These are phyloP conservation scores for Limtongozyma cylindracea DNA, from an alignment of 805 yeast genomes.

Conservation along the genomic window DNA sequence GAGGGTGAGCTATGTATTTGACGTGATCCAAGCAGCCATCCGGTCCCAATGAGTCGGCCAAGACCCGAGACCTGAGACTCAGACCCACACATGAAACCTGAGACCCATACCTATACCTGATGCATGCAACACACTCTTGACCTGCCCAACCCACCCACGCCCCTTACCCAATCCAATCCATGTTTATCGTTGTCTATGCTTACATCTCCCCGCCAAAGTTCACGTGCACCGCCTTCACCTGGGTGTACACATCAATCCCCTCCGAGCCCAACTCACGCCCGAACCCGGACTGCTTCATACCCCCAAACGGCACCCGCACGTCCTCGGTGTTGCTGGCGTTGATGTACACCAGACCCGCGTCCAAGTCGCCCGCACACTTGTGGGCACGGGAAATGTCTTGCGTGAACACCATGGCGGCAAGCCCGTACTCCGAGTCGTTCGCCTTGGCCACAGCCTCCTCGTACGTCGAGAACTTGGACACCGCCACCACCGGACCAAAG, in stretches of 20 bases:
- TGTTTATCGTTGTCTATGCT: too few species aligned
- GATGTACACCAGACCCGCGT: slow-evolving; percentile 82
- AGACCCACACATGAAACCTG: too few species aligned
- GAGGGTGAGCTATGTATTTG: too few species aligned
- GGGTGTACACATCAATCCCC: slow-evolving; percentile 68
- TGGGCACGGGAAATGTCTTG: slow-evolving; percentile 48
- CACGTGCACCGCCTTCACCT: slow-evolving; percentile 62
- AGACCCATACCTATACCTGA: too few species aligned
- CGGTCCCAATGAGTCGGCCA: too few species aligned
- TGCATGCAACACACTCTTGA: too few species aligned
- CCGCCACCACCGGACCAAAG: slow-evolving; percentile 83
- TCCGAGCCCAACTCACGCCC: slow-evolving; percentile 89
- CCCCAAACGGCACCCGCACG: slow-evolving; percentile 78
- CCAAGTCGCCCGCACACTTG: slow-evolving; percentile 45
- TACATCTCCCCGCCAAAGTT: too few species aligned
- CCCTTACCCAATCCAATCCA: too few species aligned
- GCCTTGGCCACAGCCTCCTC: slow-evolving; percentile 65
- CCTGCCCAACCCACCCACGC: too few species aligned
- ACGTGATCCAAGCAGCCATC: too few species aligned
- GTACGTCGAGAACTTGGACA: slow-evolving; percentile 55
- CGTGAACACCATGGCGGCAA: slow-evolving; percentile 84
- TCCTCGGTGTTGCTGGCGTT: slow-evolving; percentile 82
- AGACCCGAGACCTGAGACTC: too few species aligned
- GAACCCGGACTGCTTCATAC: slow-evolving; percentile 70
- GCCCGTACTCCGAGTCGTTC: slow-evolving; percentile 64